Evolutionary conservation across 1,139 yeast genomes (phyloP).

Genomic region (Geotrichum citri-aurantii): DNA sequence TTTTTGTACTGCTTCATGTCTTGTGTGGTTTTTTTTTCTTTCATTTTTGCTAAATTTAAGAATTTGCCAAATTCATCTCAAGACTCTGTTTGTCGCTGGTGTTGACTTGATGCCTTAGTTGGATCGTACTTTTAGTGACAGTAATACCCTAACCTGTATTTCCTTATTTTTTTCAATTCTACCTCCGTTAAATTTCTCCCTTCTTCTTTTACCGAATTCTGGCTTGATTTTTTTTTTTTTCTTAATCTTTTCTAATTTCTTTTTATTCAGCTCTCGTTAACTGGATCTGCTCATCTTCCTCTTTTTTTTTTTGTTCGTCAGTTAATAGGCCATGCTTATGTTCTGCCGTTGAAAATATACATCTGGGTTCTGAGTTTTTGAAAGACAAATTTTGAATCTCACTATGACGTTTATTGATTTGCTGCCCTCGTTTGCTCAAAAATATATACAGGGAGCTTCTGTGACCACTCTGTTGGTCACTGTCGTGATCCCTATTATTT

Average conservation of each 20-base stretch:
- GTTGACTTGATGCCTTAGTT: neutral
- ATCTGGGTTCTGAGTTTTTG: slow-evolving; percentile 1
- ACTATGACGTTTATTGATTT: neutral
- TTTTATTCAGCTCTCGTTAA: neutral
- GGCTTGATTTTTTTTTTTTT: neutral
- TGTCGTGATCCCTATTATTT: slow-evolving; percentile 13
- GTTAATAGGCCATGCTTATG: slow-evolving; percentile 9
- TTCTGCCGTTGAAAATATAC: slow-evolving; percentile 7
- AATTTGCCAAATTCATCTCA: neutral
- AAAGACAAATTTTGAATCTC: neutral
- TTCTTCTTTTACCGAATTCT: neutral
- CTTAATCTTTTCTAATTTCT: no score
- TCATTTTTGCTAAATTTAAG: neutral
- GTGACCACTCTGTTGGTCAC: slow-evolving; percentile 12
- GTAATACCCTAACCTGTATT: neutral
- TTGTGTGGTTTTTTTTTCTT: no score
- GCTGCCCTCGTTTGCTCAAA: neutral
- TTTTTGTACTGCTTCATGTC: neutral
- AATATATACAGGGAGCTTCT: slow-evolving; percentile 4
- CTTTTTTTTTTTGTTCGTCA: neutral
- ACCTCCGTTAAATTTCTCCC: neutral
- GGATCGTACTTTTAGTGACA: neutral
- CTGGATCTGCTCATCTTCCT: neutral
- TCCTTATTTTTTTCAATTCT: neutral
- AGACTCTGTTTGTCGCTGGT: neutral